Percentiles rank a stretch among this genome's conserved stretches.
These are phyloP conservation scores for Russula ochroleuca DNA, from an alignment of 768 basidiomycete genomes.

Conservation along the genomic window DNA sequence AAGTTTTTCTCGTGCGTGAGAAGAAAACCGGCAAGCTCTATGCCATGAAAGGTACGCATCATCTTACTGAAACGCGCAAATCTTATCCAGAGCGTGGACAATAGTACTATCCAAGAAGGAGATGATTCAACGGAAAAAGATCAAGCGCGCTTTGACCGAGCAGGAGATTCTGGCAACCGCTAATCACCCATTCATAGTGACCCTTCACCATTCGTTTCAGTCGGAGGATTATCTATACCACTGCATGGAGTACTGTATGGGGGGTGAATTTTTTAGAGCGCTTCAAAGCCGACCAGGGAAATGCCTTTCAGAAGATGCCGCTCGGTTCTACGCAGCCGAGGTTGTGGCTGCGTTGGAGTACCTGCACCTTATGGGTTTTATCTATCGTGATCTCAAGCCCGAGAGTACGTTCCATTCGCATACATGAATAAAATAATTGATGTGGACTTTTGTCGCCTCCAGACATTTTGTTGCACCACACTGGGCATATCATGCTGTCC, in stretches of 20 bases:
- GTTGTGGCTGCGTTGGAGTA: constrained; percentile 97
- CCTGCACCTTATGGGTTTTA: constrained; percentile 98
- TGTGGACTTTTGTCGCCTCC: constrained; percentile 26
- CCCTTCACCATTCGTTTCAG: constrained; percentile 98
- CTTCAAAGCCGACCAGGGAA: constrained; percentile 95
- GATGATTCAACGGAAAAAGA: constrained; percentile 99
- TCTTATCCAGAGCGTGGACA: constrained; percentile 24
- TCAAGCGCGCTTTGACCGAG: constrained; percentile 96
- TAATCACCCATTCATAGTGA: constrained; percentile 99
- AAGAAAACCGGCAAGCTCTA: constrained; percentile 96
- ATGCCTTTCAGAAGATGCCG: constrained; percentile 91
- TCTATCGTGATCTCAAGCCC: constrained; percentile 98
- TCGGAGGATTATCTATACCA: constrained; percentile 97
- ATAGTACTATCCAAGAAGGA: constrained; percentile 96
- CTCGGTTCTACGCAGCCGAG: constrained; percentile 97
- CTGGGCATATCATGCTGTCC: constrained; percentile 98
- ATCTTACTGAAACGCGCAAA: constrained; percentile 24
- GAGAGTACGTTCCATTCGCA: constrained; percentile 69
- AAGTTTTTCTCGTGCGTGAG: constrained; percentile 96
- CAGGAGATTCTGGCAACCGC: constrained; percentile 98
- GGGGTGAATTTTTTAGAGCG: constrained; percentile 98
- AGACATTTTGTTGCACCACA: constrained; percentile 98
- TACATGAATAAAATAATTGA: constrained; percentile 20
- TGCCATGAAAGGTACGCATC: constrained; percentile 93
- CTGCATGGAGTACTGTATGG: constrained; percentile 99